phyloP scores from a whole-genome alignment of 768 basidiomycete genomes.

The Lyophyllum semitale region DNA sequence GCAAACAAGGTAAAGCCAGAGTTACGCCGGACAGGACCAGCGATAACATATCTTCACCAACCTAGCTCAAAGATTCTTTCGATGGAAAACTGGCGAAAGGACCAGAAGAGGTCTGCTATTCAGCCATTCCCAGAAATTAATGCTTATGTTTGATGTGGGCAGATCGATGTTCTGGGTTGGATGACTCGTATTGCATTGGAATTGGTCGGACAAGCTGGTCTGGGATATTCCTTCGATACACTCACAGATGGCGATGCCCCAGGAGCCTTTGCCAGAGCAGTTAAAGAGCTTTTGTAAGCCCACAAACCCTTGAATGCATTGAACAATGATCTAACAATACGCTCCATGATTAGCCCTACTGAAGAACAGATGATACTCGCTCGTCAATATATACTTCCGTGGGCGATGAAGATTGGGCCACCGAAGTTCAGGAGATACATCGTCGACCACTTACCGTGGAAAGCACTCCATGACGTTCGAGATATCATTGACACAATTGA shows the following conservation, averaged over 20 bases:
- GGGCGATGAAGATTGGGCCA: slow-evolving; percentile 23
- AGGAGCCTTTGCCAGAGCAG: slow-evolving; percentile 7
- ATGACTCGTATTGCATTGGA: slow-evolving; percentile 14
- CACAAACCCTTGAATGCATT: background rate
- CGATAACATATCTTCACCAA: background rate
- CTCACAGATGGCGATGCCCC: slow-evolving; percentile 1
- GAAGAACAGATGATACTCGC: background rate
- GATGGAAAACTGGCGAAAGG: slow-evolving; percentile 1
- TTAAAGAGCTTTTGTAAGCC: slow-evolving; percentile 8
- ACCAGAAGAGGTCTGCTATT: slow-evolving; percentile 6
- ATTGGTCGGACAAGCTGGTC: slow-evolving; percentile 16
- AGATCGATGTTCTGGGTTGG: slow-evolving; percentile 19
- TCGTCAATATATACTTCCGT: slow-evolving; percentile 18
- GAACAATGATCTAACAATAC: background rate
- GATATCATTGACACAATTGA: slow-evolving; percentile 29
- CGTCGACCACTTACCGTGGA: slow-evolving; percentile 23
- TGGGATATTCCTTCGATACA: slow-evolving; percentile 19
- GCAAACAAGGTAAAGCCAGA: slow-evolving; percentile 12
- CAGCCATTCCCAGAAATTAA: background rate
- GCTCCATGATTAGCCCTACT: background rate
- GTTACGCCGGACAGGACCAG: background rate
- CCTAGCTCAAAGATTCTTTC: slow-evolving; percentile 7
- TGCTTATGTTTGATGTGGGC: background rate
- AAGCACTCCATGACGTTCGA: slow-evolving; percentile 23
- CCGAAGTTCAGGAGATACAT: slow-evolving; percentile 26